Conservation (phyloP, 2,329 filamentous ascomycete genomes). For the Alternaria sp. region DNA sequence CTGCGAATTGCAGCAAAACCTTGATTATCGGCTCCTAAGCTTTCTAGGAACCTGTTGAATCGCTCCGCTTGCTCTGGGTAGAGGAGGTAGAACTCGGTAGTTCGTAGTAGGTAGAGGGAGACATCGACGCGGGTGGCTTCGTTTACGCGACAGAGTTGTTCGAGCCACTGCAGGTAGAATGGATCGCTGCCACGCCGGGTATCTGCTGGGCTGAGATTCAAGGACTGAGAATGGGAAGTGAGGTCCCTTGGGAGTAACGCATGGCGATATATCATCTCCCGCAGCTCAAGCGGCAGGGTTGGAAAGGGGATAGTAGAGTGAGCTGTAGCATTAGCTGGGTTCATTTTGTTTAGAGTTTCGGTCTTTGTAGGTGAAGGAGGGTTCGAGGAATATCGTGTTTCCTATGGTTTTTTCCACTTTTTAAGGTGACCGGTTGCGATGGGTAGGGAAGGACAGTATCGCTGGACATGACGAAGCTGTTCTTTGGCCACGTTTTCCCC, state of each 20-base stretch:
- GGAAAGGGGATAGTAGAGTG: conserved; percentile 1
- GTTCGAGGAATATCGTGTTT: neutral
- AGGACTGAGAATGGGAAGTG: neutral
- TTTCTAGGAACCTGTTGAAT: conserved; percentile 11
- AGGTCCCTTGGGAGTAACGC: neutral
- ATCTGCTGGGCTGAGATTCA: conserved; percentile 10
- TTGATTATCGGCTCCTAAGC: neutral
- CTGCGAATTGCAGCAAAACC: conserved; percentile 10
- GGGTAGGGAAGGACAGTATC: neutral
- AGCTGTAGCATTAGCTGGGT: neutral
- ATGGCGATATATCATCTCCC: conserved; percentile 11
- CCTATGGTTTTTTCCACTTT: neutral
- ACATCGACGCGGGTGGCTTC: conserved; percentile 19
- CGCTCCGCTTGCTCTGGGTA: conserved; percentile 3
- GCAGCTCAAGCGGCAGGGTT: conserved; percentile 13
- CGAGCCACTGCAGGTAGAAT: conserved; percentile 11
- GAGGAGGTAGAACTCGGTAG: conserved; percentile 5
- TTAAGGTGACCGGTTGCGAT: neutral
- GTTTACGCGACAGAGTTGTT: conserved; percentile 14
- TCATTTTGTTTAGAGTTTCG: neutral
- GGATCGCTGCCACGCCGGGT: neutral
- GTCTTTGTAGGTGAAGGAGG: neutral
- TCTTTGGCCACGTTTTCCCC: neutral
- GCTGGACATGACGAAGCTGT: neutral
- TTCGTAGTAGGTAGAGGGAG: conserved; percentile 10